Evolutionary conservation across 352 stramenopile species (phyloP).

Genomic region (Globisporangium alternatum): DNA sequence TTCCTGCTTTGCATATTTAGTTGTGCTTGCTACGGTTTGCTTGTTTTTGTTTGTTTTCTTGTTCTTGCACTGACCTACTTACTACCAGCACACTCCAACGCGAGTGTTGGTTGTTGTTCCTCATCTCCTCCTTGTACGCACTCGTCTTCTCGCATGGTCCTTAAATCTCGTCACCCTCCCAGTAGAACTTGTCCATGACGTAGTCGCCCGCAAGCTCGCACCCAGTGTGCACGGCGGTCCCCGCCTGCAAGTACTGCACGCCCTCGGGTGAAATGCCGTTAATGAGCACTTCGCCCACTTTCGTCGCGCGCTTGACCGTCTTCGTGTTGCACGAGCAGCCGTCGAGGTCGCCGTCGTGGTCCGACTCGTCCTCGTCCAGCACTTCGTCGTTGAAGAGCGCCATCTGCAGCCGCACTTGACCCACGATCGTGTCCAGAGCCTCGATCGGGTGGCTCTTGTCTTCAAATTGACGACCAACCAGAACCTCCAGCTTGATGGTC

Average conservation of each 20-base stretch:
- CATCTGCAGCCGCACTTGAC: conserved; percentile 66
- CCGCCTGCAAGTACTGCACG: conserved; percentile 68
- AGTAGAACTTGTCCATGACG: conserved; percentile 75
- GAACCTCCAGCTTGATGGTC: conserved; percentile 58
- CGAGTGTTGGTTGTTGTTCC: not conserved
- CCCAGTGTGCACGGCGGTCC: conserved; percentile 59
- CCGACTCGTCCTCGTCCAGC: conserved; percentile 50
- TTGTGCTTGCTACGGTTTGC: not conserved
- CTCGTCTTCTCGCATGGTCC: not conserved
- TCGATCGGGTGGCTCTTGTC: conserved; percentile 75
- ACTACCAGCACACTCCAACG: not conserved
- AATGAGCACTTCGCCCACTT: conserved; percentile 73
- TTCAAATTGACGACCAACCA: conserved; percentile 64
- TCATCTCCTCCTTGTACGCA: not conserved
- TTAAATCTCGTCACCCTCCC: conserved; percentile 43
- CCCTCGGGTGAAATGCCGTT: conserved; percentile 68
- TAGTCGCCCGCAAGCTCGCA: conserved; percentile 67
- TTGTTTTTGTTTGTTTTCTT: not conserved
- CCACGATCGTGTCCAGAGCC: conserved; percentile 72
- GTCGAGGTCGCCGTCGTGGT: conserved; percentile 55
- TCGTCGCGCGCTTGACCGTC: conserved; percentile 49
- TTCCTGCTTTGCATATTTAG: not conserved
- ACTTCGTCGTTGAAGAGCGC: conserved; percentile 81
- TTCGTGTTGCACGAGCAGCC: conserved; percentile 50
- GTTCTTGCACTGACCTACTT: not conserved